These are phyloP conservation scores for Actinidia arguta DNA, from an alignment of 179 eudicot species.

Conservation along the genomic window DNA sequence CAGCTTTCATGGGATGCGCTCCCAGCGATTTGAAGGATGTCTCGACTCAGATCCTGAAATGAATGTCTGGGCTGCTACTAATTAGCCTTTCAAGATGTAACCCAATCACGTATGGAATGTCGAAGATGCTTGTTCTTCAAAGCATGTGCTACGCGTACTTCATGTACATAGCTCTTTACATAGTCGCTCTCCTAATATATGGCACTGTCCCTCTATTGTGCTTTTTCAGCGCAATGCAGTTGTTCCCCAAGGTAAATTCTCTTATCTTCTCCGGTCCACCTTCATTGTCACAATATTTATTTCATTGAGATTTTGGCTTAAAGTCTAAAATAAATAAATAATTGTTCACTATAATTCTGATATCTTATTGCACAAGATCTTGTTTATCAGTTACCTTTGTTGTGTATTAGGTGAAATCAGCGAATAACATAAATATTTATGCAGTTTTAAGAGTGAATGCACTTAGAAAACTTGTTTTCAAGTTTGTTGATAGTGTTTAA, in stretches of 20 bases:
- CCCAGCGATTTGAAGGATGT: constrained; percentile 16
- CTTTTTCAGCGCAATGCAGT: constrained; percentile 9
- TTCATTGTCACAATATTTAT: background rate
- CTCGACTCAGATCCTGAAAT: constrained; percentile 10
- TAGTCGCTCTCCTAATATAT: constrained; percentile 5
- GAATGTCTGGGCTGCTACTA: constrained; percentile 23
- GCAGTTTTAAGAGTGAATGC: too few relatives aligned
- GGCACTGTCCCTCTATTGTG: constrained; percentile 22
- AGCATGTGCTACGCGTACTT: constrained; percentile 24
- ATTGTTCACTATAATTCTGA: too few relatives aligned
- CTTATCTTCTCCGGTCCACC: background rate
- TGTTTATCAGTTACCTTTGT: too few relatives aligned
- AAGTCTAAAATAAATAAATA: too few relatives aligned
- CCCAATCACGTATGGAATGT: constrained; percentile 25
- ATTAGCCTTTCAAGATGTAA: constrained; percentile 18
- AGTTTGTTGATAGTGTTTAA: too few relatives aligned
- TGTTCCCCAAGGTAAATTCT: constrained; percentile 23
- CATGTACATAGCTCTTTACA: constrained; percentile 5
- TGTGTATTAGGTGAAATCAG: too few relatives aligned
- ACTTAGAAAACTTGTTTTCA: too few relatives aligned
- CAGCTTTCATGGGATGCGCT: constrained; percentile 22
- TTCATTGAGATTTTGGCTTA: background rate
- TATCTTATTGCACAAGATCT: too few relatives aligned
- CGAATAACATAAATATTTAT: too few relatives aligned
- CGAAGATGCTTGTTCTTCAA: constrained; percentile 11